phyloP scores from a whole-genome alignment of 2,329 filamentous ascomycete genomes.

The Chaetomium sp. region DNA sequence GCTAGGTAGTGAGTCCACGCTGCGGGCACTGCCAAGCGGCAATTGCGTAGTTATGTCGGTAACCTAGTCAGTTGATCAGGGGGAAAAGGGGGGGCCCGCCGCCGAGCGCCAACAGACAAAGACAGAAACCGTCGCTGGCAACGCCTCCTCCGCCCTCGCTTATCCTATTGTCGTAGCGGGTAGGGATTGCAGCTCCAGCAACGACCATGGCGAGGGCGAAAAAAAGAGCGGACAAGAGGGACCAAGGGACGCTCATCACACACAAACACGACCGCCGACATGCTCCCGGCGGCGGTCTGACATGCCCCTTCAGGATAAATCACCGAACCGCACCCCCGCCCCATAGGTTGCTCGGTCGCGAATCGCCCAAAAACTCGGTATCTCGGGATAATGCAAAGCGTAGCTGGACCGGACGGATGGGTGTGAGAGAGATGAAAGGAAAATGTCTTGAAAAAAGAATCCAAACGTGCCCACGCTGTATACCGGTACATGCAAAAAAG shows the following conservation, averaged over 20 bases:
- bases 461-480: background rate
- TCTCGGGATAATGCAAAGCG: background rate
- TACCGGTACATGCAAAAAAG: conserved; percentile 3
- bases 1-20: background rate
- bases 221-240: background rate
- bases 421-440: background rate
- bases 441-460: background rate
- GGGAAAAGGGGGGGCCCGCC: no score
- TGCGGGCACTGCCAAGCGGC: background rate
- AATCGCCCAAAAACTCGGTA: background rate
- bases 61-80: no score
- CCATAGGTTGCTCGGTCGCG: background rate
- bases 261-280: background rate
- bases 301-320: background rate
- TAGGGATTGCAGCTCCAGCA: background rate
- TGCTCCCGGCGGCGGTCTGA: background rate
- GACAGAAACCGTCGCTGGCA: background rate
- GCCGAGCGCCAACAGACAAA: no score
- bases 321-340: background rate
- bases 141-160: background rate
- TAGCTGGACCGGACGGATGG: background rate
- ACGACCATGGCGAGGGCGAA: background rate
- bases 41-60: no score
- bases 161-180: background rate
- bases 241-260: background rate